These are phyloP conservation scores for Tetrahymena elliotti DNA, from an alignment of 73 alveolate genomes.

Conservation along the genomic window DNA sequence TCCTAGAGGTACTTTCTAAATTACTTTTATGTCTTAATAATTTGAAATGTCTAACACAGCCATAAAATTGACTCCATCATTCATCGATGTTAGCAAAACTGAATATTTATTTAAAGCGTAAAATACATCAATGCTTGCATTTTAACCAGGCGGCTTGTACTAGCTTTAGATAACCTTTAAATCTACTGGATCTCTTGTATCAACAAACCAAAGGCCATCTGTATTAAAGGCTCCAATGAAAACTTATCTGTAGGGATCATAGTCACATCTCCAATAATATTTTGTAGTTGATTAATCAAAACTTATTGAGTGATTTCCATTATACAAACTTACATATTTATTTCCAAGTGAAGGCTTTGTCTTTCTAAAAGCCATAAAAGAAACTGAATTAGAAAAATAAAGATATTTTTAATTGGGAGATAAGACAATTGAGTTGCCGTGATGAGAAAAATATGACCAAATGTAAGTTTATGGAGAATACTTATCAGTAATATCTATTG, in stretches of 20 bases:
- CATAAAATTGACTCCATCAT: neutral
- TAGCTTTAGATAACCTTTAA: neutral
- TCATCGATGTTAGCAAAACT: neutral
- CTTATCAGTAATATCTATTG: neutral
- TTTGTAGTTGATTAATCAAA: neutral
- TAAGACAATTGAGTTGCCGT: neutral
- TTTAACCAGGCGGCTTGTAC: neutral
- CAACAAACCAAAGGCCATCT: neutral
- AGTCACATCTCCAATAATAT: neutral
- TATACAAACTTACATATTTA: neutral
- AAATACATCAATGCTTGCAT: neutral
- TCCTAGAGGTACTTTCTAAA: neutral
- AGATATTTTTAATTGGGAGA: neutral
- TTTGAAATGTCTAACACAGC: neutral
- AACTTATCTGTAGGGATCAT: neutral
- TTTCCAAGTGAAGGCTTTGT: neutral
- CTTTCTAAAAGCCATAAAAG: neutral
- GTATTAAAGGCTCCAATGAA: neutral
- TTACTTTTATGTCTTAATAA: neutral
- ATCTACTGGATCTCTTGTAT: neutral
- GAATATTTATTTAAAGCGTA: neutral
- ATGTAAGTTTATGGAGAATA: neutral
- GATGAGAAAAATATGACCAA: neutral
- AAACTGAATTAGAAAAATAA: neutral
- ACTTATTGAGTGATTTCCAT: neutral